phyloP scores from a whole-genome alignment of 768 basidiomycete species.

The Rhizopogon roseolus region DNA sequence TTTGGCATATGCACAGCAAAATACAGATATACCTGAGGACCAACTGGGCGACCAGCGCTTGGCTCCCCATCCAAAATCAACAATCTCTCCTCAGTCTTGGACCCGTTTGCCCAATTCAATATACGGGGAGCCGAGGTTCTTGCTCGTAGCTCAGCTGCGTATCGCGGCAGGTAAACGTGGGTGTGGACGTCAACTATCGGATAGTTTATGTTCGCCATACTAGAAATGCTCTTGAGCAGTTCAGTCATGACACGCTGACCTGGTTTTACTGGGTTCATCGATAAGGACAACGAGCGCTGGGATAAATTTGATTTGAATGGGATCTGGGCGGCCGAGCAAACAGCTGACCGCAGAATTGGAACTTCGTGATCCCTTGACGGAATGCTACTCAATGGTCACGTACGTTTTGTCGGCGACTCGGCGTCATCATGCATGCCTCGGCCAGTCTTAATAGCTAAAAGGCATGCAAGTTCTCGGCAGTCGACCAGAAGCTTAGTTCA shows the following conservation, averaged over 20 bases:
- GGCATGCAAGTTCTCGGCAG: neutral
- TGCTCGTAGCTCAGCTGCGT: constrained; percentile 63
- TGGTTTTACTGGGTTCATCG: constrained; percentile 21
- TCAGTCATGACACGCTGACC: constrained; percentile 16
- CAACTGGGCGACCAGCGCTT: constrained; percentile 74
- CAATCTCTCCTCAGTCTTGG: constrained; percentile 57
- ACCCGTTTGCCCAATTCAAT: constrained; percentile 36
- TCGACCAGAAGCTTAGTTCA: neutral
- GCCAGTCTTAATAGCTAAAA: neutral
- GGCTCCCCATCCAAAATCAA: constrained; percentile 80
- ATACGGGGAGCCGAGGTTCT: constrained; percentile 66
- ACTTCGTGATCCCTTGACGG: neutral
- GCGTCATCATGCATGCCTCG: neutral
- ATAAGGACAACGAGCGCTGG: constrained; percentile 11
- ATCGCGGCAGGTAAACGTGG: constrained; percentile 80
- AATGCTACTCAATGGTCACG: neutral
- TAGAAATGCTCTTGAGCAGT: constrained; percentile 12
- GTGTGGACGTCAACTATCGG: constrained; percentile 81
- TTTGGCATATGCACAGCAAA: neutral
- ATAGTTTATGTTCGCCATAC: constrained; percentile 15
- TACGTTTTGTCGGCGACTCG: neutral
- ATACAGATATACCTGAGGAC: constrained; percentile 51
- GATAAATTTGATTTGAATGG: neutral
- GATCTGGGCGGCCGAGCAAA: neutral
- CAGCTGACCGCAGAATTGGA: neutral